Percentiles rank a stretch among this genome's conserved stretches.
phyloP scores from a whole-genome alignment of 73 alveolate genomes.

The Tetrahymena thermophila region DNA sequence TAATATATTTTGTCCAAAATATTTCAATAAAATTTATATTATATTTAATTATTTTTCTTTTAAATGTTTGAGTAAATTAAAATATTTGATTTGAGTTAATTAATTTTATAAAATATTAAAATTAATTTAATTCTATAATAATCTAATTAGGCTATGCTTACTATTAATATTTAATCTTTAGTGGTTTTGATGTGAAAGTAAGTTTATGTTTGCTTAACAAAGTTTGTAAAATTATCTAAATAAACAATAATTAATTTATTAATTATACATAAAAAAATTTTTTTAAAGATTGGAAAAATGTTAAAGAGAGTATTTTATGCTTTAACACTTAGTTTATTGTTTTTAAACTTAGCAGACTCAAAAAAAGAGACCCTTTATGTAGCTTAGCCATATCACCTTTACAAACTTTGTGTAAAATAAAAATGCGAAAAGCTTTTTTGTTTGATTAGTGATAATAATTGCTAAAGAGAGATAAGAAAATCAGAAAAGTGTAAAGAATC shows the following conservation, averaged over 20 bases:
- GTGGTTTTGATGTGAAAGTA: too few relatives aligned
- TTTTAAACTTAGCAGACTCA: not conserved
- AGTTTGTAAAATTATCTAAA: too few relatives aligned
- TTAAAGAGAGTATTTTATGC: not conserved
- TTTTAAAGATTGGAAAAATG: too few relatives aligned
- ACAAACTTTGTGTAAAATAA: not conserved
- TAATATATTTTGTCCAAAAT: not conserved
- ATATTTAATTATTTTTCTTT: not conserved
- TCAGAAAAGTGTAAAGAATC: not conserved
- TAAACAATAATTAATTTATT: too few relatives aligned
- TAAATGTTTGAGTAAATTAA: too few relatives aligned
- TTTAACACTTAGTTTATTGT: not conserved
- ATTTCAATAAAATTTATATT: not conserved
- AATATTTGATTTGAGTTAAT: too few relatives aligned
- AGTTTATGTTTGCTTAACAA: too few relatives aligned
- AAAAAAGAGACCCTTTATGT: not conserved
- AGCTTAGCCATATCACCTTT: not conserved
- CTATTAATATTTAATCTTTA: too few relatives aligned
- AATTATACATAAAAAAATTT: too few relatives aligned
- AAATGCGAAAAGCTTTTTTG: not conserved
- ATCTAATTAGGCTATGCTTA: too few relatives aligned
- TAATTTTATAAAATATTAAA: too few relatives aligned
- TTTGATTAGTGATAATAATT: not conserved
- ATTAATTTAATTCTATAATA: too few relatives aligned
- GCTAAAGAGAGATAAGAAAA: not conserved